Conservation (phyloP, 2,329 filamentous ascomycete species). For the Phaeomoniella chlamydospora region DNA sequence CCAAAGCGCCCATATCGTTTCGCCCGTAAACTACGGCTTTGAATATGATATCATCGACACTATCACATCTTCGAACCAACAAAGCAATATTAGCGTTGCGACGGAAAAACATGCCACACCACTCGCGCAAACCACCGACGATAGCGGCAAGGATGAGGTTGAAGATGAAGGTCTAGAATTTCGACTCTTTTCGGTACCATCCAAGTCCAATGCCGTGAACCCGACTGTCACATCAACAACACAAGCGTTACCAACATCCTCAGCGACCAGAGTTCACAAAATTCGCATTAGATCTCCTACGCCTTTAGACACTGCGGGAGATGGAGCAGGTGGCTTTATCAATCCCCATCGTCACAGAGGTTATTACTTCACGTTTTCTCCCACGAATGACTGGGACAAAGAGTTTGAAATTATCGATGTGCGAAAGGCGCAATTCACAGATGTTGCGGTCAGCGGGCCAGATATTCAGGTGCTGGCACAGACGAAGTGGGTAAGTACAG, state of each 20-base stretch:
- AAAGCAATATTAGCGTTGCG: neutral
- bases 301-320: neutral
- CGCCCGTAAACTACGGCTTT: neutral
- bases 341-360: neutral
- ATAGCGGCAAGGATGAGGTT: neutral
- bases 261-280: neutral
- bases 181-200: neutral
- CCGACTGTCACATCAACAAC: too few species aligned
- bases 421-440: neutral
- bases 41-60: neutral
- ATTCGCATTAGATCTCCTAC: neutral
- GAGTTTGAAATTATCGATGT: neutral
- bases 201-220: neutral
- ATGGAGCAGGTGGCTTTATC: slow-evolving; percentile 1
- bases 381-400: neutral
- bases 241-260: too few species aligned
- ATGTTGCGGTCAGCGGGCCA: neutral
- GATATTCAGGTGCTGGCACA: neutral
- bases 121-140: neutral
- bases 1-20: neutral
- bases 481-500: neutral
- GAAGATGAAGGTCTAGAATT: slow-evolving; percentile 1
- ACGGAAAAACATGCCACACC: too few species aligned
- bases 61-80: neutral
- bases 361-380: neutral